Conservation (phyloP, 1,139 yeast species). For the Kluyveromyces marxianus region DNA sequence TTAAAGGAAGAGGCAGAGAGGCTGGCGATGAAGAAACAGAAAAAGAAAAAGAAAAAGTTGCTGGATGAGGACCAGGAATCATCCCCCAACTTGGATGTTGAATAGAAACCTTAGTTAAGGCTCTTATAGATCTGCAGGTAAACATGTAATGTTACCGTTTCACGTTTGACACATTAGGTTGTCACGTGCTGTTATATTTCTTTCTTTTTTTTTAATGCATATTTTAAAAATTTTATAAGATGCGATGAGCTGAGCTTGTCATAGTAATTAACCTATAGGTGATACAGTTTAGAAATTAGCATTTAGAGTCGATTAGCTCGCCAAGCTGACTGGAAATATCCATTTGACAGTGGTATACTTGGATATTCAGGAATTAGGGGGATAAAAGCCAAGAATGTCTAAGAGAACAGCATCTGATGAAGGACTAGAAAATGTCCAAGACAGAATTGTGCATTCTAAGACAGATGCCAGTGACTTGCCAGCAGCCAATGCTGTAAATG, state of each 20-base stretch:
- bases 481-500: constrained; percentile 22
- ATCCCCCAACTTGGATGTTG: not conserved
- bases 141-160: not conserved
- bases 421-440: constrained; percentile 28
- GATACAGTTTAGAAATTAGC: too few relatives aligned
- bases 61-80: constrained; percentile 1
- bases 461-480: constrained; percentile 31
- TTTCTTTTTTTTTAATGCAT: not conserved
- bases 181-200: not conserved
- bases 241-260: constrained; percentile 14
- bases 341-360: too few relatives aligned
- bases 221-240: constrained; percentile 9
- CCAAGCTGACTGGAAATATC: not conserved
- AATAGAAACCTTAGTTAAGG: too few relatives aligned
- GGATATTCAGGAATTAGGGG: too few relatives aligned
- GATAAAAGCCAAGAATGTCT: constrained; percentile 38
- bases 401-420: constrained; percentile 46
- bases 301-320: not conserved
- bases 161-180: not conserved
- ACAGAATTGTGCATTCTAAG: constrained; percentile 35
- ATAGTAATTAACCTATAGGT: not conserved
- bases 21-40: constrained; percentile 12
- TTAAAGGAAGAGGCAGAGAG: constrained; percentile 19
- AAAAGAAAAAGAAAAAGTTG: constrained; percentile 7
- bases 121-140: too few relatives aligned